Evolutionary conservation across 2,329 filamentous ascomycete genomes (phyloP).

Genomic region (Aureobasidium vineae): DNA sequence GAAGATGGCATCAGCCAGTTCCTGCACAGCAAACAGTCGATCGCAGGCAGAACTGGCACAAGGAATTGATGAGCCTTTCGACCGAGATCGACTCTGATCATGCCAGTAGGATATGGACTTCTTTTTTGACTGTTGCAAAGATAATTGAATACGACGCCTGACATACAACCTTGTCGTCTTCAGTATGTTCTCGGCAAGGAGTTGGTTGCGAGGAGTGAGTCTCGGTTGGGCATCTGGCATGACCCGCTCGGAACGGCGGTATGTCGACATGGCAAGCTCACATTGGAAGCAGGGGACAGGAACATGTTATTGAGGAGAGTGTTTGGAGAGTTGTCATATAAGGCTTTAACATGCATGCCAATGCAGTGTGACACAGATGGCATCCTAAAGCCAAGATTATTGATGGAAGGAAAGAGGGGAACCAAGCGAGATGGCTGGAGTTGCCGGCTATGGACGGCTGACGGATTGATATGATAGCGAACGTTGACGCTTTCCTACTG

Average conservation of each 20-base stretch:
- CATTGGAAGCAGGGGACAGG: neutral
- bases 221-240: neutral
- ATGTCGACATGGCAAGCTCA: conserved; percentile 9
- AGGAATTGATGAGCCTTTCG: neutral
- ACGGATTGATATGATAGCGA: neutral
- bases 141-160: neutral
- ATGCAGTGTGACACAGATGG: conserved; percentile 13
- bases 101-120: conserved; percentile 3
- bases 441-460: neutral
- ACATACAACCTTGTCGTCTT: conserved; percentile 8
- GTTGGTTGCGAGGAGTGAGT: neutral
- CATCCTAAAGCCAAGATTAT: neutral
- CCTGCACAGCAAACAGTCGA: conserved; percentile 10
- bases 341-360: neutral
- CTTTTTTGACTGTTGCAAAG: neutral
- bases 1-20: conserved; percentile 11
- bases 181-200: neutral
- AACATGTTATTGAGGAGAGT: neutral
- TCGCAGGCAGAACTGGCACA: neutral
- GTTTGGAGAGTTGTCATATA: neutral
- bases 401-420: neutral
- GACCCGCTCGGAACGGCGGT: neutral
- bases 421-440: neutral
- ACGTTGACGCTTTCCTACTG: neutral
- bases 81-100: neutral